Base-by-base conservation (phyloP, 2,329 filamentous ascomycete genomes). In the Fusarium brevicatenulatum region DNA sequence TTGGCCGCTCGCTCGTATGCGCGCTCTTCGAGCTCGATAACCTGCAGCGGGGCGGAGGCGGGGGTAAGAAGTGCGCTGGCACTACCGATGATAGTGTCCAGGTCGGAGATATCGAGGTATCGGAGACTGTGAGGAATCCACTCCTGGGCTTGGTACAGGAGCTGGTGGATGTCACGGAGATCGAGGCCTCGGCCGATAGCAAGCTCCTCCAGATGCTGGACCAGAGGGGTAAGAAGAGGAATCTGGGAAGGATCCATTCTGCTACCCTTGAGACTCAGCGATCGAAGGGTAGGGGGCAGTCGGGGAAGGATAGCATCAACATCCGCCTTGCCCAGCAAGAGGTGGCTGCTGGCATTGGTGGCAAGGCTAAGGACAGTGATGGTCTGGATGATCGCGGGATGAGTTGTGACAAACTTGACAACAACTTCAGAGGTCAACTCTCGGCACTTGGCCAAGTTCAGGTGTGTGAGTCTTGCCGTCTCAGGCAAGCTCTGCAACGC, bases 391-490 rank as follows among this genome's bases (percentile, higher is more conserved):
- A 90, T 91, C 7, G 93, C 91, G 4, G 92, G 91, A 78, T 95
- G 93, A 34, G 87, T 88, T 19, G 88, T 86, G 66, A 95, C 81
- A 78, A 95, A 95, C 64, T 91, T 86, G 69, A 94, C 89, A 21
- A 95, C 89, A 13, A 84, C 88, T 19, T 88, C 83, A 2, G 92
- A 90, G 15, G 89, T 89, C 59, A 96, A 85, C 59, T 90, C 86
- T 58, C 89, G 90, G 85, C 93, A 95, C 81, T 93, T 93, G 71
- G 92, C 90, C 52, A 96, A 83, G 77, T 94, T 95, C 60, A 96
- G 84, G 79, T 96, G 93, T 2, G 92, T 95, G 72, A 95, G 87
- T 70, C 85, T 86, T 16, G 93, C 93, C 9, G 91, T 91, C n/a
- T 85, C 79, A 2, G 93, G 92, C 70, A 95, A 93, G 25, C 89